Evolutionary conservation across 192 early-diverging fungal genomes (phyloP).

Genomic region (Piromyces finnis): DNA sequence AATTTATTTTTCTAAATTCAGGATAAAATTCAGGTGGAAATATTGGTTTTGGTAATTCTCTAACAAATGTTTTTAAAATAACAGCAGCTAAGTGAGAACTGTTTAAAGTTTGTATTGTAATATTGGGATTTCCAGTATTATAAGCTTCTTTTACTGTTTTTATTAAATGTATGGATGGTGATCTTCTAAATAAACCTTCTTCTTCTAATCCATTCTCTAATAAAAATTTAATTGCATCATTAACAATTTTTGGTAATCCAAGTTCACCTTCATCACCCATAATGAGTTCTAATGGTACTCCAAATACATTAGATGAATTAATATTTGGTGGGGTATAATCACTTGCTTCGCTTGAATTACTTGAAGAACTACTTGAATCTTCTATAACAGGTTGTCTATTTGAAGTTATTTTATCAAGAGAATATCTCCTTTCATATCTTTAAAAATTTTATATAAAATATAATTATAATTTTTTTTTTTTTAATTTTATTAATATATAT

Average conservation of each 20-base stretch:
- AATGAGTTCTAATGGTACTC: conserved; percentile 46
- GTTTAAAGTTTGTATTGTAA: not conserved
- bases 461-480: not conserved
- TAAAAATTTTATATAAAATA: not conserved
- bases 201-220: conserved; percentile 24
- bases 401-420: not conserved
- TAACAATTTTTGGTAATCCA: conserved; percentile 57
- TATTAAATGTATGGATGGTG: not conserved
- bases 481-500: not conserved
- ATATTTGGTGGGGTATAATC: conserved; percentile 2
- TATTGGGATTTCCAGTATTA: not conserved
- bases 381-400: conserved; percentile 17
- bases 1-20: not conserved
- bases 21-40: not conserved
- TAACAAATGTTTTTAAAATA: not conserved
- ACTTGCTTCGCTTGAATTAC: not conserved
- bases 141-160: not conserved
- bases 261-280: conserved; percentile 57
- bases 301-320: conserved; percentile 41
- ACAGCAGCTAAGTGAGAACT: not conserved
- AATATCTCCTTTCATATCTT: not conserved
- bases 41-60: not conserved
- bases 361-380: conserved; percentile 11
- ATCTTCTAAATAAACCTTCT: not conserved
- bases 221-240: conserved; percentile 54